A percentile compares a stretch with the other conserved stretches of the same genome.
phyloP scores from a whole-genome alignment of 1,284 basidiomycete species.

The Mycosarcoma mackinlayi region DNA sequence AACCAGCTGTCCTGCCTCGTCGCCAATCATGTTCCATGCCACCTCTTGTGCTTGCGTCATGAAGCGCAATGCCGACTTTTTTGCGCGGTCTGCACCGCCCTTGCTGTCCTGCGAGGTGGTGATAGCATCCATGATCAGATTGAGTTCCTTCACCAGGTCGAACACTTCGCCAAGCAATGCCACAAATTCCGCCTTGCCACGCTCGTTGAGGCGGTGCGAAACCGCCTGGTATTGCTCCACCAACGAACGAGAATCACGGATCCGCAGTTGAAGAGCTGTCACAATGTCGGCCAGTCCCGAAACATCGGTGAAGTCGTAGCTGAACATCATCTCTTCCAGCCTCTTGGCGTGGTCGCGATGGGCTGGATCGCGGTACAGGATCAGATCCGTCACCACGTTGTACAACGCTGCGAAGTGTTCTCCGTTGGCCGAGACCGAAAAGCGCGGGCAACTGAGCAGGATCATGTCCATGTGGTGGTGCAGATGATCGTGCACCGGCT shows the following conservation, averaged over 20 bases:
- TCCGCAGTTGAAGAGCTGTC: constrained; percentile 78
- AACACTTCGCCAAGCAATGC: constrained; percentile 79
- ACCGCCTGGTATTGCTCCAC: constrained; percentile 62
- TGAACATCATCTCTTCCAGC: constrained; percentile 82
- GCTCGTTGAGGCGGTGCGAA: constrained; percentile 70
- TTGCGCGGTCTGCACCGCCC: constrained; percentile 73
- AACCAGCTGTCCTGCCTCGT: constrained; percentile 76
- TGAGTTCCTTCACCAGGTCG: constrained; percentile 81
- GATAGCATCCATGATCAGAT: constrained; percentile 89
- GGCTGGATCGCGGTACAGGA: constrained; percentile 85
- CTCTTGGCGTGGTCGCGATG: constrained; percentile 61
- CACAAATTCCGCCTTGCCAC: constrained; percentile 74
- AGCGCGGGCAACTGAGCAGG: constrained; percentile 80
- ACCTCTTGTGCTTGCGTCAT: constrained; percentile 86
- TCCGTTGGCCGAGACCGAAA: constrained; percentile 83
- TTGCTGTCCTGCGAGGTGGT: constrained; percentile 75
- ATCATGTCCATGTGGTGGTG: constrained; percentile 86
- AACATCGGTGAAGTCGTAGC: constrained; percentile 89
- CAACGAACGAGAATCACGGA: constrained; percentile 72
- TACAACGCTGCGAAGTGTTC: constrained; percentile 88
- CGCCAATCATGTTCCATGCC: constrained; percentile 92
- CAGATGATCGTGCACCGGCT: constrained; percentile 75
- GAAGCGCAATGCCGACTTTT: constrained; percentile 81
- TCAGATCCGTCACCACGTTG: constrained; percentile 84
- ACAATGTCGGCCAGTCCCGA: constrained; percentile 78